phyloP scores from a whole-genome alignment of 1,284 basidiomycete genomes.

The Trametes versicolor region DNA sequence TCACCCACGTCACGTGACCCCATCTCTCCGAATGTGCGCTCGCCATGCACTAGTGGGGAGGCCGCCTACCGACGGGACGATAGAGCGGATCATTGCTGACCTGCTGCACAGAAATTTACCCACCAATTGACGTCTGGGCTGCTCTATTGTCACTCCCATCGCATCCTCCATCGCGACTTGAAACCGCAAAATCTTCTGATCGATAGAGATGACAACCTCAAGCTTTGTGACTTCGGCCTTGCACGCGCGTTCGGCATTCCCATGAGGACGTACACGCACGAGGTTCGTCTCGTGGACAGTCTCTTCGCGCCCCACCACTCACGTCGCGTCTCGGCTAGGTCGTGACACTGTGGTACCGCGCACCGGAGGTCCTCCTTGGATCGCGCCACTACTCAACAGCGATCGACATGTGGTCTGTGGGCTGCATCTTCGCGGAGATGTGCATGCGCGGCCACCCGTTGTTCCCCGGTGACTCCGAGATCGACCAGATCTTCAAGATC shows the following conservation, averaged over 20 bases:
- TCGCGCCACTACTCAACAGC: constrained; percentile 96
- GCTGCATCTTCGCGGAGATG: constrained; percentile 96
- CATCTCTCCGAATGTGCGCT: constrained; percentile 3
- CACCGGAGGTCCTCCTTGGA: constrained; percentile 96
- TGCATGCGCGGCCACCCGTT: constrained; percentile 88
- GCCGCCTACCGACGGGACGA: neutral
- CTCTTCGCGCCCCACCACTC: neutral
- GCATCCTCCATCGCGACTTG: constrained; percentile 96
- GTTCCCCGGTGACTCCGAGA: constrained; percentile 99
- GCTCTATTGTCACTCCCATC: constrained; percentile 95
- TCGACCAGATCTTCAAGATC: constrained; percentile 99
- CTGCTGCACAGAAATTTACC: constrained; percentile 81
- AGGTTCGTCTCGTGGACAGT: constrained; percentile 61
- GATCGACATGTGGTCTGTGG: constrained; percentile 99
- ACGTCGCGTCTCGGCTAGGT: constrained; percentile 64
- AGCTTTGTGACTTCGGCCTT: constrained; percentile 97
- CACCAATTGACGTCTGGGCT: constrained; percentile 89
- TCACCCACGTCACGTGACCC: constrained; percentile 41
- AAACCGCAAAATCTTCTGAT: constrained; percentile 99
- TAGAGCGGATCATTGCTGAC: constrained; percentile 8
- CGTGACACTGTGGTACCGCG: constrained; percentile 98
- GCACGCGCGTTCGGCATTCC: constrained; percentile 98
- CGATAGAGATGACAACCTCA: constrained; percentile 89
- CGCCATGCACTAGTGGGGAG: constrained; percentile 11
- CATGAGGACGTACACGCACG: constrained; percentile 97